Base-by-base conservation (phyloP, 1,139 yeast species). In the Trichomonascaceae sp. region DNA sequence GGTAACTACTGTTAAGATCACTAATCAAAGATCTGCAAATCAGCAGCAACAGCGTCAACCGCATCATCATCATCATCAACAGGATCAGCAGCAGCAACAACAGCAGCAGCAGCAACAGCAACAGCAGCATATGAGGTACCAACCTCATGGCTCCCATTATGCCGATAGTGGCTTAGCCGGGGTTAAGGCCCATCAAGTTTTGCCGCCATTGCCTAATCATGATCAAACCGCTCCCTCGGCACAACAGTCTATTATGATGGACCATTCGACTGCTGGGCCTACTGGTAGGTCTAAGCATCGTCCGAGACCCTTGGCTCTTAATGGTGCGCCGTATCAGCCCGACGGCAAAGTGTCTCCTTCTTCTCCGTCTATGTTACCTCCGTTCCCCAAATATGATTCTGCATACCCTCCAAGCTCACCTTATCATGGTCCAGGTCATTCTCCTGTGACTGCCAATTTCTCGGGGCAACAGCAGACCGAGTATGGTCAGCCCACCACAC, bases 281-380 rank as follows among this genome's bases (percentile, higher is more conserved):
- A n/a, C 30, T n/a, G 52, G 47, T 27, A 32, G 38, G 38, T 24
- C 45, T 24, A 55, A 55, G 41, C 58, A 53, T 39, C 50, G 59
- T 30, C 61, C 60, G 38, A 50, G 52, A 45, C 62, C 62, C n/a
- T 50, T 55, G 32, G 47, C 51, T 24, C 47, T 58, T 5, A 49
- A 51, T n/a, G 44, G 49, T 50, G 20, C 10, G 15, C 19, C 47
- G 13, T 50, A 50, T 24, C 24, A 15, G 22, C 45, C 43, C 7
- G 50, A 48, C 10, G 54, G 38, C 17, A 36, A 38, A 36, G 45
- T 47, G 3, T 32, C 47, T 15, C 51, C 48, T n/a, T 50, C 38
- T 20, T 49, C 47, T 24, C 51, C 50, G 39, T 44, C 47, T 19
- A 46, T 50, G 13, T 39, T 15, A 36, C 46, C 49, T 27, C 50